A percentile compares a stretch with the other conserved stretches of the same genome.
Conservation (phyloP, 768 basidiomycete genomes). For the Calocybe gangraenosa region DNA sequence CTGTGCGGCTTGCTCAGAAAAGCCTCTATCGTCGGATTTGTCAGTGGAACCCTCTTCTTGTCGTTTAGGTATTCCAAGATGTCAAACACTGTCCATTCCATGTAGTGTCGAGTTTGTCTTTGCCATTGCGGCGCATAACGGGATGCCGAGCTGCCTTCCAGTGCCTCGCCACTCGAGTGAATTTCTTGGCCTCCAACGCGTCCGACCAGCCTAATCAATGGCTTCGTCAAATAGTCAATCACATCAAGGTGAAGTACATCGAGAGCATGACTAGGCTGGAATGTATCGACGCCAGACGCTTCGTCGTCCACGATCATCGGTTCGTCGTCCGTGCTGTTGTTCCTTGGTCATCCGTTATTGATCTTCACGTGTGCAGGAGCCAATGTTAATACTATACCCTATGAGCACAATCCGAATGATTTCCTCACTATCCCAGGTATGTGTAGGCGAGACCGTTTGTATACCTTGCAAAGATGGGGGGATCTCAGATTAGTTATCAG, state of each 20-base stretch:
- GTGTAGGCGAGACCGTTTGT: conserved; percentile 32
- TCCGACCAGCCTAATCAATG: conserved; percentile 55
- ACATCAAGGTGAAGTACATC: conserved; percentile 67
- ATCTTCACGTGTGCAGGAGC: too few species aligned
- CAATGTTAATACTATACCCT: conserved; percentile 24
- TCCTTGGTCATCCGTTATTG: conserved; percentile 28
- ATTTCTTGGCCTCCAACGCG: conserved; percentile 50
- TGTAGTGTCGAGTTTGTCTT: conserved; percentile 31
- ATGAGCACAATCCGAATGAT: conserved; percentile 48
- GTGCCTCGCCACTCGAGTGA: conserved; percentile 20
- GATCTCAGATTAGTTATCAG: neutral
- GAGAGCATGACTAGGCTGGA: conserved; percentile 51
- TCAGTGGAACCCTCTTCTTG: conserved; percentile 28
- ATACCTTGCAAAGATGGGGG: conserved; percentile 22
- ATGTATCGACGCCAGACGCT: conserved; percentile 25
- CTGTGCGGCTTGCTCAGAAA: conserved; percentile 50
- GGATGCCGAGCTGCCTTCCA: conserved; percentile 38
- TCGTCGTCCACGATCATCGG: conserved; percentile 66
- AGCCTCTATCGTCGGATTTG: conserved; percentile 43
- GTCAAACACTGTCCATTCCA: conserved; percentile 50
- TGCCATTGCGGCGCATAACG: conserved; percentile 54
- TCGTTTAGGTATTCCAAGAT: conserved; percentile 53
- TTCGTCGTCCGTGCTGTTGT: conserved; percentile 25
- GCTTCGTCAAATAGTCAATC: conserved; percentile 61
- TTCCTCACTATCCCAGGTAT: conserved; percentile 46